A percentile compares a stretch with the other conserved stretches of the same genome.
Evolutionary conservation across 148 eudicot species (phyloP).

Genomic region (Silene latifolia): DNA sequence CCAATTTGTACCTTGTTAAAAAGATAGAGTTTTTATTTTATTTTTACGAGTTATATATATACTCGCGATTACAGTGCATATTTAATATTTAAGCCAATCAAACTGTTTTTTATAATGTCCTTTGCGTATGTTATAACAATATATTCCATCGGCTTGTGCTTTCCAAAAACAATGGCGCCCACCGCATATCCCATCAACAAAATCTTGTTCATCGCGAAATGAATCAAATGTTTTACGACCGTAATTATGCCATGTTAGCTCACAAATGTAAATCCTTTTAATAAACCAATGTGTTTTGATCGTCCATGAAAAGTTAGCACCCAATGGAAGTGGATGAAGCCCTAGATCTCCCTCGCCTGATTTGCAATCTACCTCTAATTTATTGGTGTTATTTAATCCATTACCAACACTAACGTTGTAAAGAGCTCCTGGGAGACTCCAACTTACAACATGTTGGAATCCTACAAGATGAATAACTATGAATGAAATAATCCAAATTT

Average conservation of each 20-base stretch:
- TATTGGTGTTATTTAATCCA: neutral
- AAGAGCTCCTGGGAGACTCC: neutral
- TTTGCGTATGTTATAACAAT: slow-evolving; percentile 5
- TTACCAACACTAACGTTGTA: slow-evolving; percentile 8
- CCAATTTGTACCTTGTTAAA: too few species aligned
- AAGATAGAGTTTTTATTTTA: too few species aligned
- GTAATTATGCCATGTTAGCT: slow-evolving; percentile 15
- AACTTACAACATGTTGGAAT: neutral
- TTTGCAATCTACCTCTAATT: slow-evolving; percentile 20
- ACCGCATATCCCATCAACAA: slow-evolving; percentile 15
- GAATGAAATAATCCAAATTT: neutral
- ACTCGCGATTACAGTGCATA: too few species aligned
- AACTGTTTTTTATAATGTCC: neutral
- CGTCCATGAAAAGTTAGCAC: slow-evolving; percentile 7
- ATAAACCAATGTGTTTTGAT: neutral
- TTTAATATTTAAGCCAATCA: slow-evolving; percentile 19
- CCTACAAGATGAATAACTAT: neutral
- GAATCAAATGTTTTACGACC: slow-evolving; percentile 18
- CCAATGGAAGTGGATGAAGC: slow-evolving; percentile 9
- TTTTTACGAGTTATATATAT: too few species aligned
- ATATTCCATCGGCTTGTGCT: slow-evolving; percentile 19
- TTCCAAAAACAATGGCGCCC: slow-evolving; percentile 29
- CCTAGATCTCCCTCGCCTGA: slow-evolving; percentile 8
- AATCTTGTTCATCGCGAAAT: slow-evolving; percentile 13
- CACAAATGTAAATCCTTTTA: slow-evolving; percentile 14